These are phyloP conservation scores for Euphorbia tirucalli DNA, from an alignment of 345 rosid genomes.

Conservation along the genomic window DNA sequence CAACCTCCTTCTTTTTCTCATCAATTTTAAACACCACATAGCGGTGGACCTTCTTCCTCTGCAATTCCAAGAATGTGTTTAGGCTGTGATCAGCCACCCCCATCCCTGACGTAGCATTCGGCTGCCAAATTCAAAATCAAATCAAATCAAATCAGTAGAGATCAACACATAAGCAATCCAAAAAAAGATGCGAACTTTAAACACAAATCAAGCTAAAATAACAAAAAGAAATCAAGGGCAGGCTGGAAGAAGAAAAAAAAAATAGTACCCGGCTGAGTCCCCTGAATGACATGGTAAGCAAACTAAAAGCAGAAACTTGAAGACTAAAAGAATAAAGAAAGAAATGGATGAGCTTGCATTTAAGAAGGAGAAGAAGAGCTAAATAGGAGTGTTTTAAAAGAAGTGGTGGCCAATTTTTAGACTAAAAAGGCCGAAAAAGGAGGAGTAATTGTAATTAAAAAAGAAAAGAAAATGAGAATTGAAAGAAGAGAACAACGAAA, in stretches of 20 bases:
- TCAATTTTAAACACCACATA: conserved; percentile 65
- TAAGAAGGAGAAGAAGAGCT: not conserved
- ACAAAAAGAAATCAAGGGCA: too few relatives aligned
- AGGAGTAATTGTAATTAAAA: too few relatives aligned
- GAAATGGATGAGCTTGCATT: not conserved
- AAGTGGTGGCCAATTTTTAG: conserved; percentile 6
- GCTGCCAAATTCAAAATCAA: conserved; percentile 32
- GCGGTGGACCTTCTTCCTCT: conserved; percentile 67
- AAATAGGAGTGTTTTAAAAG: not conserved
- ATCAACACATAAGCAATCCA: not conserved
- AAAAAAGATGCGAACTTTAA: not conserved
- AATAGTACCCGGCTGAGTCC: conserved; percentile 45
- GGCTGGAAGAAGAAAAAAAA: too few relatives aligned
- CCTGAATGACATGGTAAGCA: conserved; percentile 53
- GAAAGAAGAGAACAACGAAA: not conserved
- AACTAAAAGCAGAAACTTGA: not conserved
- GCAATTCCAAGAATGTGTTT: conserved; percentile 54
- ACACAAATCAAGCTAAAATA: not conserved
- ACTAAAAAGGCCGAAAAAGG: conserved; percentile 1
- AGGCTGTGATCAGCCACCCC: conserved; percentile 68
- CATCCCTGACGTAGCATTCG: conserved; percentile 80
- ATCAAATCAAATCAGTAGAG: not conserved
- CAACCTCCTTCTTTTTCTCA: conserved; percentile 55
- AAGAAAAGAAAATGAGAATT: too few relatives aligned
- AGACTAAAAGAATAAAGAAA: not conserved